Conservation (phyloP, 2,329 filamentous ascomycete species). For the Phialophora expanda region DNA sequence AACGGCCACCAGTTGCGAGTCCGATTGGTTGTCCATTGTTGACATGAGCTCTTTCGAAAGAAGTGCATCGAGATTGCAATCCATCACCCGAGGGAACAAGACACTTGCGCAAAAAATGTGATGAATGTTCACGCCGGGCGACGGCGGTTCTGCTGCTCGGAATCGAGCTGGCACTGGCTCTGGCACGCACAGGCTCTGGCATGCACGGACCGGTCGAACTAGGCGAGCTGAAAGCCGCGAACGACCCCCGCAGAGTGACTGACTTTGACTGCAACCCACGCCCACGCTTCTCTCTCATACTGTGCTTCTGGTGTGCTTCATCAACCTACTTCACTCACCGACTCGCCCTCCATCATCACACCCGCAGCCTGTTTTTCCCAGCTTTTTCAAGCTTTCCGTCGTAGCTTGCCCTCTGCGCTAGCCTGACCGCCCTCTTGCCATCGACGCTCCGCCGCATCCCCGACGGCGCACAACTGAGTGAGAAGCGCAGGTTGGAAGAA, state of each 20-base stretch:
- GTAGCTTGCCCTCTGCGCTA: not conserved
- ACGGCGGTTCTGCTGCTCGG: not conserved
- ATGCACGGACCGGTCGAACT: conserved; percentile 2
- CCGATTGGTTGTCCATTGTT: conserved; percentile 15
- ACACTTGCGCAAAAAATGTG: conserved; percentile 2
- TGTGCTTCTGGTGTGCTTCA: conserved; percentile 8
- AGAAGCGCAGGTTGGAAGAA: conserved; percentile 3
- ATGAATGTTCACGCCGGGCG: not conserved
- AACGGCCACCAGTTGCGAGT: conserved; percentile 5
- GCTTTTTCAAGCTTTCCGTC: not conserved
- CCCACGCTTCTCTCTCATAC: not conserved
- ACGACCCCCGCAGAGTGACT: conserved; percentile 8
- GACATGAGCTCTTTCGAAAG: conserved; percentile 7
- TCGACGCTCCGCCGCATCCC: conserved; percentile 1
- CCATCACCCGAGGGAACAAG: not conserved
- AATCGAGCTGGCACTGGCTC: too few relatives aligned
- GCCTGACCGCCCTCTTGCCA: conserved; percentile 15
- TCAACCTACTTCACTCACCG: conserved; percentile 19
- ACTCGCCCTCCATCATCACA: conserved; percentile 7
- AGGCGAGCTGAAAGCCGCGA: conserved; percentile 10
- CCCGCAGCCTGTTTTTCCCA: conserved; percentile 2
- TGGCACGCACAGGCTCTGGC: not conserved
- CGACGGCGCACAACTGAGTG: not conserved
- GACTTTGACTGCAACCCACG: conserved; percentile 9
- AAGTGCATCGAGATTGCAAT: conserved; percentile 10